Evolutionary conservation across 1,284 basidiomycete genomes (phyloP), one percentile per base, ranked within the genome.

Genomic region (Peniophora sp.): DNA sequence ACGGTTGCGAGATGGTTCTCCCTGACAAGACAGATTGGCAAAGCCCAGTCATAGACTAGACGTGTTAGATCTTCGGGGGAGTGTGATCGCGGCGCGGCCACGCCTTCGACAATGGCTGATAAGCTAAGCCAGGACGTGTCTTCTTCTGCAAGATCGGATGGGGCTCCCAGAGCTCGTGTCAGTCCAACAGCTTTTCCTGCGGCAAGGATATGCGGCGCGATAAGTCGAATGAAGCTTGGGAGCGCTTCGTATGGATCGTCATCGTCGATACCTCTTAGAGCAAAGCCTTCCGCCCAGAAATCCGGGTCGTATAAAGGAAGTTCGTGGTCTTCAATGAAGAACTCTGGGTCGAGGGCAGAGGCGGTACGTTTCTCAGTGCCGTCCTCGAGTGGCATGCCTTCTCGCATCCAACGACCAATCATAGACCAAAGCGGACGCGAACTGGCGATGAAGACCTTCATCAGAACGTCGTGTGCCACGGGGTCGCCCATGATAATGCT

Each of bases 131-230:
- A 71, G 50, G 5, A 47, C 56, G 17, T 35, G 59, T 32, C 32
- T 9, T 43, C 34, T 16, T 43, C 49, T 17, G 49, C 51, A 14
- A 23, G 27, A 3, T 19, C 23, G 14, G 51, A 39, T 45, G 61
- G 53, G 35, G 64, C 53, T 39, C 67, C 64, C 48, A 83, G 64
- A 23, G 70, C 70, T 11, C 74, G 71, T 24, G 92, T 69, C 36
- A 94, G 69, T 1, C 91, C 91, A 11, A 85, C 74, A 0, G 88
- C 82, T 63, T 93, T 93, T 5, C 91, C 91, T 0, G 87, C 81
- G 25, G 79, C 76, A 14, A 93, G 66, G 1, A 92, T 67, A 3
- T 72, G 68, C 20, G 73, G 72, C 3, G 81, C 78, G 12, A 84
- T 69, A 45, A 78, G 77, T 36, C 71, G 67, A 53, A 91, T 65